Evolutionary conservation across 352 stramenopile species (phyloP), one percentile per base, ranked within the genome.

Genomic region (Globisporangium echinulatum): DNA sequence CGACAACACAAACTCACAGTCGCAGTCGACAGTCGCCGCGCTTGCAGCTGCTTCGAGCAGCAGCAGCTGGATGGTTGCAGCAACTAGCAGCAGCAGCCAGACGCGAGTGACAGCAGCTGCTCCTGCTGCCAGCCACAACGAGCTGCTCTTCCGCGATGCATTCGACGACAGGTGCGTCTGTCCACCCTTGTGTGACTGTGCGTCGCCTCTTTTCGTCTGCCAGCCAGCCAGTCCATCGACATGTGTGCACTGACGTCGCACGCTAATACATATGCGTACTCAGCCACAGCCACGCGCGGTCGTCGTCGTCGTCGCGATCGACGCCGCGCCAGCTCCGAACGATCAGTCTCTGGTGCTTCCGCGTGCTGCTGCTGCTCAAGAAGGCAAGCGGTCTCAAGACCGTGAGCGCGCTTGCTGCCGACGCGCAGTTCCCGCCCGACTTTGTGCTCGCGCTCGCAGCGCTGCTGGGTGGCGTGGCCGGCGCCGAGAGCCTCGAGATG

Each of bases 341-440:
- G 52, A 74, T 82, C 49, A 76, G 67, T 15, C 62, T 93, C 14
- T 93, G 82, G 84, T 88, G 70, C 48, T 77, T 93, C 38, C 84
- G 84, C 9, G 47, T 91, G 19, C 70, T 93, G 19, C 64, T 93
- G 39, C 62, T 91, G 6, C 63, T 93, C 36, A 93, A 93, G 64
- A 89, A 88, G 58, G 82, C 90, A 33, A 85, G 68, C 33, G 84
- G 82, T 9, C 51, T 90, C 19, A 80, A 86, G 46, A 63, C 70
- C 3, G 69, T 93, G 37, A 71, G 75, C 40, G 77, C 75, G 11
- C 70, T 82, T 42, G 71, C 70, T 0, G 46, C 64, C 3, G 59
- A 71, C 25, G 51, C 89, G 44, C 62, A 76, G 5, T 85, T 92
- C 60, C 68, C 75, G 1, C 79, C 79, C 3, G 84, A 93, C 68